phyloP scores from a whole-genome alignment of 2,329 filamentous ascomycete genomes.

The Aspergillus neotritici region DNA sequence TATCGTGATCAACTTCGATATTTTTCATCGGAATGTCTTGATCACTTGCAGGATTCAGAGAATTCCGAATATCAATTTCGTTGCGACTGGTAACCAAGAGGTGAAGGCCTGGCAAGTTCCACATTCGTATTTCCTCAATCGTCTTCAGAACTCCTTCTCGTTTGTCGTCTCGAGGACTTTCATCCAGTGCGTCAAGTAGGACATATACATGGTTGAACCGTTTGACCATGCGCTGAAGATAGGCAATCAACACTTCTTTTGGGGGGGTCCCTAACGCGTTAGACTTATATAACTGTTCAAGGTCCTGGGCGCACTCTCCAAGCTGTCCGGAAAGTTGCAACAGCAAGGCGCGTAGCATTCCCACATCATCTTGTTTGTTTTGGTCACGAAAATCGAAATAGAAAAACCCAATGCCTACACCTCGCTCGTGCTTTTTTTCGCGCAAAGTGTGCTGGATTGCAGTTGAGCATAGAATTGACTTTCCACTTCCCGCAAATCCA shows the following conservation, averaged over 20 bases:
- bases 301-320: slow-evolving; percentile 8
- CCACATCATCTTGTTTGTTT: slow-evolving; percentile 18
- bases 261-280: no score
- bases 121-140: no score
- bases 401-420: slow-evolving; percentile 12
- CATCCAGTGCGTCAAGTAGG: slow-evolving; percentile 6
- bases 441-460: slow-evolving; percentile 21
- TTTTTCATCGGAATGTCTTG: no score
- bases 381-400: slow-evolving; percentile 18
- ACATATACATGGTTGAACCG: no score
- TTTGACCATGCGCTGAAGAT: no score
- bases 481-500: slow-evolving; percentile 29
- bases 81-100: slow-evolving; percentile 21
- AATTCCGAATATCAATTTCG: no score
- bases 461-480: slow-evolving; percentile 28
- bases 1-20: no score
- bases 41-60: no score
- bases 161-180: slow-evolving; percentile 6
- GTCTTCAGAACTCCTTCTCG: slow-evolving; percentile 3
- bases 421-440: slow-evolving; percentile 4
- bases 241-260: no score
- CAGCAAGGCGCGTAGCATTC: slow-evolving; percentile 22
- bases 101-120: slow-evolving; percentile 15
- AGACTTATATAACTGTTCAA: slow-evolving; percentile 9
- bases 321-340: slow-evolving; percentile 22